Percentiles rank a stretch among this genome's conserved stretches.
phyloP scores from a whole-genome alignment of 2,329 filamentous ascomycete species.

The Ilyonectria robusta region DNA sequence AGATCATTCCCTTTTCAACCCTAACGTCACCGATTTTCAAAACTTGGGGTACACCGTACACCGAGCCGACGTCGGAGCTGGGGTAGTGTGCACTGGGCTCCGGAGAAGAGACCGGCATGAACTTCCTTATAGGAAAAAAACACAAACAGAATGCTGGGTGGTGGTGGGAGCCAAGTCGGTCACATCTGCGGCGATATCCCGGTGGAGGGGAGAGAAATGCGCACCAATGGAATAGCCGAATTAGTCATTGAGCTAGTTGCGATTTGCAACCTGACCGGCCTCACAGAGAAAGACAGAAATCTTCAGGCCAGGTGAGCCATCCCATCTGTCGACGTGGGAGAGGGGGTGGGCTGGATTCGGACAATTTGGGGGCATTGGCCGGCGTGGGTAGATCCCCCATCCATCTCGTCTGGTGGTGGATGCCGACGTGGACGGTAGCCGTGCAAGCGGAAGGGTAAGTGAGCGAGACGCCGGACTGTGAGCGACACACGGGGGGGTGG shows the following conservation, averaged over 20 bases:
- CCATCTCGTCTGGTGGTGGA: neutral
- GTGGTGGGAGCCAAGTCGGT: conserved; percentile 20
- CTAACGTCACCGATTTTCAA: conserved; percentile 28
- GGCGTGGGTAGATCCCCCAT: conserved; percentile 22
- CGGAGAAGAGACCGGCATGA: conserved; percentile 33
- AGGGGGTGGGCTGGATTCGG: conserved; percentile 18
- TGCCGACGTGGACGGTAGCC: conserved; percentile 5
- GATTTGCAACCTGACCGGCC: conserved; percentile 36
- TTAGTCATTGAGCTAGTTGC: conserved; percentile 39
- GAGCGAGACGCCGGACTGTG: conserved; percentile 8
- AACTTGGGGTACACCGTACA: conserved; percentile 35
- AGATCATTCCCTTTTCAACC: conserved; percentile 31
- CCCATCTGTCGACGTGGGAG: conserved; percentile 25
- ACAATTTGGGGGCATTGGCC: conserved; percentile 13
- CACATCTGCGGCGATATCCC: conserved; percentile 33
- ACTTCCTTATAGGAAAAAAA: conserved; percentile 28
- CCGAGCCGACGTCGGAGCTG: conserved; percentile 46
- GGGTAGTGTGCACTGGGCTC: conserved; percentile 29
- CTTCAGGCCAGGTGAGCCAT: conserved; percentile 31
- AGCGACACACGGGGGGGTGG: conserved; percentile 1
- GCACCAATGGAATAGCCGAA: conserved; percentile 45
- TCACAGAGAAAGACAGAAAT: conserved; percentile 29
- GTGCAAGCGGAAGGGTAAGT: conserved; percentile 2
- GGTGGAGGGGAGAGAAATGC: conserved; percentile 41
- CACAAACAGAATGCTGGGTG: conserved; percentile 12